These are phyloP conservation scores for Ceratocystis albifundus DNA, from an alignment of 2,329 filamentous ascomycete species.

Conservation along the genomic window DNA sequence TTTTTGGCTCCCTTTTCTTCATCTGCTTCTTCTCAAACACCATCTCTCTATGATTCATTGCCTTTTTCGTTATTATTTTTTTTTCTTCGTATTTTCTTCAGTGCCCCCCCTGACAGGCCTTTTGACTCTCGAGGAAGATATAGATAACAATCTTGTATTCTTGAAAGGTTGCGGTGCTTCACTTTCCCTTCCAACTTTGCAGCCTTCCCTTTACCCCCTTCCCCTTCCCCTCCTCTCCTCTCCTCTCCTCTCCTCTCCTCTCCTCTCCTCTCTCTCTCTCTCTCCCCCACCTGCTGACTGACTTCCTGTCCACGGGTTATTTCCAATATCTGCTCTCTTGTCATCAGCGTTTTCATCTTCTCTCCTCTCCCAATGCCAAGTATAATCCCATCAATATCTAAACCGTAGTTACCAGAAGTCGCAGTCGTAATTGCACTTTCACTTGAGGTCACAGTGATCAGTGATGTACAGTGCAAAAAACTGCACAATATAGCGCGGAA, in stretches of 20 bases:
- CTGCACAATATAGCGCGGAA: not conserved
- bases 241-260: not conserved
- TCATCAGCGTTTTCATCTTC: not conserved
- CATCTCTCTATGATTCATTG: not conserved
- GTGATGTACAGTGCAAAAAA: not conserved
- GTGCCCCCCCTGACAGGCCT: slow-evolving; percentile 11
- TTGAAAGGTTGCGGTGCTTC: not conserved
- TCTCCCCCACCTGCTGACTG: not conserved
- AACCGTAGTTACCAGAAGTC: not conserved
- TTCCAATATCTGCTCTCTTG: not conserved
- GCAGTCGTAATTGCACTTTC: not conserved
- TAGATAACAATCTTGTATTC: no score
- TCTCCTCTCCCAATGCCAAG: not conserved
- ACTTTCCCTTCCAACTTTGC: not conserved
- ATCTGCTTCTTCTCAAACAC: not conserved
- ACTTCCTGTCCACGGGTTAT: not conserved
- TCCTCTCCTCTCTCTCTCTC: not conserved
- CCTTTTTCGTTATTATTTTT: not conserved
- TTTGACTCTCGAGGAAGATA: not conserved
- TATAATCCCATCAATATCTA: not conserved
- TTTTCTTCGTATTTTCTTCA: not conserved
- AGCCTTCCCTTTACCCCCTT: not conserved
- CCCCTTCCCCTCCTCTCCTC: not conserved
- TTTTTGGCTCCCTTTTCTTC: not conserved
- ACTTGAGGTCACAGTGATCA: not conserved